These are phyloP conservation scores for Chalciporus chontae DNA, from an alignment of 768 basidiomycete genomes.

Conservation along the genomic window DNA sequence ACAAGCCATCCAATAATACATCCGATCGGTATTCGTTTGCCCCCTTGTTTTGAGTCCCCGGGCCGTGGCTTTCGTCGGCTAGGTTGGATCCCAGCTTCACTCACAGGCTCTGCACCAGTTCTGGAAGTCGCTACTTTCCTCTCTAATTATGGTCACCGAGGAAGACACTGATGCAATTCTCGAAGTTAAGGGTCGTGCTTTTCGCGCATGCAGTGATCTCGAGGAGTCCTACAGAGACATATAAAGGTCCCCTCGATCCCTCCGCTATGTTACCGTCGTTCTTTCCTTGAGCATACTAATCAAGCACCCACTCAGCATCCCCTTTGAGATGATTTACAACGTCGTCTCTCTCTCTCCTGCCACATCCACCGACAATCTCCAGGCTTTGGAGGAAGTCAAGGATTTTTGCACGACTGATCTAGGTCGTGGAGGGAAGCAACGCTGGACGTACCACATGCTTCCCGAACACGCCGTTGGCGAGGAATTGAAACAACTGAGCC, in stretches of 20 bases:
- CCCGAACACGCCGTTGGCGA: constrained; percentile 37
- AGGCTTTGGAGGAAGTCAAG: constrained; percentile 51
- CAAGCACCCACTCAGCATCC: background rate
- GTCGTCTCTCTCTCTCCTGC: constrained; percentile 44
- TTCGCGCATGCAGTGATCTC: constrained; percentile 19
- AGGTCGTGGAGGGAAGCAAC: constrained; percentile 46
- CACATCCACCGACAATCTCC: constrained; percentile 44
- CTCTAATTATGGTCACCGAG: constrained; percentile 26
- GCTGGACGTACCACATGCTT: constrained; percentile 53
- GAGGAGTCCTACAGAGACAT: constrained; percentile 6
- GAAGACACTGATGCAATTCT: constrained; percentile 16
- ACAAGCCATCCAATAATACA: constrained; percentile 15
- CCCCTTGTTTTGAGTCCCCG: constrained; percentile 14
- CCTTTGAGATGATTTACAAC: constrained; percentile 24
- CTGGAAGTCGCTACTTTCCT: constrained; percentile 15
- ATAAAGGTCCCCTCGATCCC: constrained; percentile 19
- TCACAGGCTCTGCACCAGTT: constrained; percentile 18
- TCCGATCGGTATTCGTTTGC: constrained; percentile 8
- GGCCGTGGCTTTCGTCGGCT: constrained; percentile 24
- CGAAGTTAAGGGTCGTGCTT: constrained; percentile 5
- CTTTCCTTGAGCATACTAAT: constrained; percentile 9
- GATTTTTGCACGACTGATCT: constrained; percentile 52
- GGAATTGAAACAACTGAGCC: constrained; percentile 38
- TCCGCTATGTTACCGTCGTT: constrained; percentile 12
- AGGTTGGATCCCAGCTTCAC: constrained; percentile 18